Conservation (phyloP, 441 rosid genomes). For the Eutrema salsugineum region DNA sequence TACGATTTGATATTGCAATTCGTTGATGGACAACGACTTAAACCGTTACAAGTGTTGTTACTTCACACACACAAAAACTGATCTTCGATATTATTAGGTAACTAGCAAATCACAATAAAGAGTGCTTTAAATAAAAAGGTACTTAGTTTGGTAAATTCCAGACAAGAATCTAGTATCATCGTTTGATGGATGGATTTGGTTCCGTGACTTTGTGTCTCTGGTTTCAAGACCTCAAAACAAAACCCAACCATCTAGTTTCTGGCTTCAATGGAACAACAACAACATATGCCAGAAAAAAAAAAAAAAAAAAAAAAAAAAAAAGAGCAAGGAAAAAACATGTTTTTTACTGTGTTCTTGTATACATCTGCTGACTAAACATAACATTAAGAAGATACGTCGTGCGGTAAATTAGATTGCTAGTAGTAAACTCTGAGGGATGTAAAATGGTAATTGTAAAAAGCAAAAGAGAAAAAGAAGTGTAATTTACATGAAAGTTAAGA, state of each 20-base stretch:
- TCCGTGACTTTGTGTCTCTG: neutral
- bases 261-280: conserved; percentile 7
- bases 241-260: neutral
- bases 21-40: conserved; percentile 7
- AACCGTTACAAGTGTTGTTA: neutral
- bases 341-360: neutral
- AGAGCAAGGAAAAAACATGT: too few relatives aligned
- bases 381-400: neutral
- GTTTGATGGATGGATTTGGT: neutral
- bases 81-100: neutral
- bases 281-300: neutral
- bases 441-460: neutral
- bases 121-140: neutral
- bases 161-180: conserved; percentile 2
- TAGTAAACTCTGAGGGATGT: neutral
- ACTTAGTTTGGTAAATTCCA: neutral
- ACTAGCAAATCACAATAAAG: neutral
- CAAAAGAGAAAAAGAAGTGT: neutral
- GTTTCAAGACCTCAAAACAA: neutral
- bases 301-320: neutral
- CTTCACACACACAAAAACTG: neutral
- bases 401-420: neutral
- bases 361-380: conserved; percentile 2
- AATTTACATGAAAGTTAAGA: conserved; percentile 17
- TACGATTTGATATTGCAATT: neutral